Conservation (phyloP, 2,329 filamentous ascomycete genomes). For the Xylaria sp. region DNA sequence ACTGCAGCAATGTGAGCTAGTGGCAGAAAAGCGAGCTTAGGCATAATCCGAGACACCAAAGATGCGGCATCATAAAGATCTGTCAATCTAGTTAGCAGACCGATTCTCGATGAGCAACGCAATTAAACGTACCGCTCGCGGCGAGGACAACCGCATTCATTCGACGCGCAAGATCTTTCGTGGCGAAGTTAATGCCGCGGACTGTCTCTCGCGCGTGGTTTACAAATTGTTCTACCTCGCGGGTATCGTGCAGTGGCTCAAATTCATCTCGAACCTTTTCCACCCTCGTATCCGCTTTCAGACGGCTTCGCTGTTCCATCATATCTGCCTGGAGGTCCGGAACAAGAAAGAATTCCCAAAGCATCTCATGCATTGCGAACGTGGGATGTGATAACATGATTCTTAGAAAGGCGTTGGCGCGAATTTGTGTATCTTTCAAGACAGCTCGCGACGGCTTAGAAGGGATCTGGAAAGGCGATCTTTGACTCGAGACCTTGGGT, state of each 20-base stretch:
- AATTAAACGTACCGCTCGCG: conserved; percentile 57
- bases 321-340: conserved; percentile 89
- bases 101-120: background rate
- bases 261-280: conserved; percentile 91
- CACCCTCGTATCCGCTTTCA: conserved; percentile 81
- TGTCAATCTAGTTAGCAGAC: conserved; percentile 34
- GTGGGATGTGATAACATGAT: conserved; percentile 88
- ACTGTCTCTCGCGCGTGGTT: conserved; percentile 90
- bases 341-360: conserved; percentile 99
- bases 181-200: conserved; percentile 80
- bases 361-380: conserved; percentile 93
- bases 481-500: conserved; percentile 75
- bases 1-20: conserved; percentile 71
- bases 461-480: conserved; percentile 90
- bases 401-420: conserved; percentile 85
- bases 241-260: conserved; percentile 79
- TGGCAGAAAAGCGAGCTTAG: conserved; percentile 71
- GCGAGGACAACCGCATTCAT: conserved; percentile 75
- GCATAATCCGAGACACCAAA: conserved; percentile 58
- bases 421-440: conserved; percentile 83
- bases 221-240: conserved; percentile 91
- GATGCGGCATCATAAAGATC: conserved; percentile 72
- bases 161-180: conserved; percentile 79
- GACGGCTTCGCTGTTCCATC: conserved; percentile 85
- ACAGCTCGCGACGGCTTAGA: conserved; percentile 88